Evolutionary conservation across 441 rosid genomes (phyloP).

Genomic region (Hura crepitans): DNA sequence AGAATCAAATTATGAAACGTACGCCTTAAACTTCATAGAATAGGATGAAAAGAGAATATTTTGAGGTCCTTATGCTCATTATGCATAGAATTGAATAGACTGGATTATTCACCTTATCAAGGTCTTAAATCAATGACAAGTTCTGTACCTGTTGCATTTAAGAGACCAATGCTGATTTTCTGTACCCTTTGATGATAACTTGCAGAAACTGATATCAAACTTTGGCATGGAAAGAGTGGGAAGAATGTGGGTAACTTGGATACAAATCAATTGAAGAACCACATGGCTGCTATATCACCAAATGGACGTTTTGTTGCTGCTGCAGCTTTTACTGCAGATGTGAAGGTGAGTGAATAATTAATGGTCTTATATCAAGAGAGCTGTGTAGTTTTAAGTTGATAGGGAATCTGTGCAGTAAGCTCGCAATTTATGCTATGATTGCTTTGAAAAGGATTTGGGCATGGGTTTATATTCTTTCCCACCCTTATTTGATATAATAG

Average conservation of each 20-base stretch:
- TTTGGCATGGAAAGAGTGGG: constrained; percentile 96
- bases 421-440: neutral
- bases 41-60: too few relatives aligned
- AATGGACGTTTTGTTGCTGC: constrained; percentile 98
- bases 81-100: too few relatives aligned
- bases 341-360: constrained; percentile 56
- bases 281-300: constrained; percentile 84
- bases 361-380: neutral
- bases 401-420: neutral
- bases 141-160: neutral
- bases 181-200: constrained; percentile 2
- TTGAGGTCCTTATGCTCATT: too few relatives aligned
- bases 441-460: neutral
- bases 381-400: neutral
- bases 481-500: neutral
- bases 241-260: constrained; percentile 51
- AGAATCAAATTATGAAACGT: too few relatives aligned
- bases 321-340: constrained; percentile 99
- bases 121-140: too few relatives aligned
- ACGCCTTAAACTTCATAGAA: too few relatives aligned
- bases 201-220: constrained; percentile 82
- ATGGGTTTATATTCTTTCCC: neutral
- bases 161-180: constrained; percentile 14
- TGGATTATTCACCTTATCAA: too few relatives aligned
- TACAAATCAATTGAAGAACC: constrained; percentile 93